Evolutionary conservation across 2,329 filamentous ascomycete species (phyloP).

Genomic region (Myriosclerotinia curreyana): DNA sequence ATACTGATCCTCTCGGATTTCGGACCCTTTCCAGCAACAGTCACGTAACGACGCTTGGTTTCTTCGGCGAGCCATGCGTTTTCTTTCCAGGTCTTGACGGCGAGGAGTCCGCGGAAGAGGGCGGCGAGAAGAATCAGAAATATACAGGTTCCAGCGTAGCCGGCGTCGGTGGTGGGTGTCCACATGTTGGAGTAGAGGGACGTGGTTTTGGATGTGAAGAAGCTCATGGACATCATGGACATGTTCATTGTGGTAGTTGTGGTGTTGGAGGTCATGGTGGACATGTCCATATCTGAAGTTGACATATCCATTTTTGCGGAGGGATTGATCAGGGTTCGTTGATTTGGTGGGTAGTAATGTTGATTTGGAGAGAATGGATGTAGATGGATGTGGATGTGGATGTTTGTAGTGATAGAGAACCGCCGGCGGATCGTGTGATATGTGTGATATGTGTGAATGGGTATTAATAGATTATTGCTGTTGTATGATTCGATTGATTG

Average conservation of each 20-base stretch:
- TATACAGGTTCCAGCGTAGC: conserved; percentile 87
- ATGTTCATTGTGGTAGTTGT: conserved; percentile 50
- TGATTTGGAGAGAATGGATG: neutral
- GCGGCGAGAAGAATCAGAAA: conserved; percentile 78
- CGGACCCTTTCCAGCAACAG: conserved; percentile 59
- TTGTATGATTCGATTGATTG: conserved; percentile 1
- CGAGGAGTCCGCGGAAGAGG: conserved; percentile 67
- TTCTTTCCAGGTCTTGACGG: conserved; percentile 63
- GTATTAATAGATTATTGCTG: conserved; percentile 9
- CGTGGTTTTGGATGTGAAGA: conserved; percentile 61
- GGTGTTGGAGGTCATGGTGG: conserved; percentile 18
- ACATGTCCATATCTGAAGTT: conserved; percentile 24
- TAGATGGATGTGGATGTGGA: neutral
- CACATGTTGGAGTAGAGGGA: conserved; percentile 67
- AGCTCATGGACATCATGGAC: conserved; percentile 54
- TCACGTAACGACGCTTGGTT: conserved; percentile 71
- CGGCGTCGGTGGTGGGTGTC: conserved; percentile 66
- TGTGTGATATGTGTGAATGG: neutral
- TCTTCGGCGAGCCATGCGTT: conserved; percentile 67
- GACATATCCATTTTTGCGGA: conserved; percentile 25
- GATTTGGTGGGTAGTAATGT: neutral
- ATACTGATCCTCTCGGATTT: conserved; percentile 39
- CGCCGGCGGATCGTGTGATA: conserved; percentile 15
- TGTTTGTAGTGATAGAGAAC: conserved; percentile 1
- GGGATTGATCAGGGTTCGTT: conserved; percentile 3